A percentile compares a stretch with the other conserved stretches of the same genome.
phyloP scores from a whole-genome alignment of 208 protist species.

The Trypanosoma theileri region DNA sequence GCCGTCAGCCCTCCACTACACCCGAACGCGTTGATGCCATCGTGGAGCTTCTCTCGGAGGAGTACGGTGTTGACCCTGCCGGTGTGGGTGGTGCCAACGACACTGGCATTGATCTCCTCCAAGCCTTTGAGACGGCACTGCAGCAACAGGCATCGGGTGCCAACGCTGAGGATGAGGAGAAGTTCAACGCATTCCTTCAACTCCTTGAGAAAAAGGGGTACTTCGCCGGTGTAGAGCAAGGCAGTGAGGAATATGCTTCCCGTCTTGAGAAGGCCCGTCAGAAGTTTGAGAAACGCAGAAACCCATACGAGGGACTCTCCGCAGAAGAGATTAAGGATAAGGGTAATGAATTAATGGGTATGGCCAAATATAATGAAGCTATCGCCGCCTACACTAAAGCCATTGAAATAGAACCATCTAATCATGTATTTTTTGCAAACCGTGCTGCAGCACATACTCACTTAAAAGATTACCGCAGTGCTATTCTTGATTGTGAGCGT shows the following conservation, averaged over 20 bases:
- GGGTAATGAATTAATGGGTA: slow-evolving; percentile 90
- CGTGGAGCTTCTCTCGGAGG: slow-evolving; percentile 62
- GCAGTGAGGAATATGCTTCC: slow-evolving; percentile 71
- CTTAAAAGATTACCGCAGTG: slow-evolving; percentile 87
- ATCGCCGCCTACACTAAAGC: slow-evolving; percentile 93
- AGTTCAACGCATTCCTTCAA: slow-evolving; percentile 82
- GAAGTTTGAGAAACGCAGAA: slow-evolving; percentile 90
- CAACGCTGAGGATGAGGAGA: slow-evolving; percentile 76
- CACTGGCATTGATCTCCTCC: slow-evolving; percentile 63
- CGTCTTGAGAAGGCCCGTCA: slow-evolving; percentile 81
- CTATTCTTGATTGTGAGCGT: slow-evolving; percentile 89
- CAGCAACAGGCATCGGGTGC: slow-evolving; percentile 40
- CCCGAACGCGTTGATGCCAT: slow-evolving; percentile 46
- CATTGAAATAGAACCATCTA: slow-evolving; percentile 88
- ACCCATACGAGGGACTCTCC: slow-evolving; percentile 88
- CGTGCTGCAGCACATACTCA: slow-evolving; percentile 91
- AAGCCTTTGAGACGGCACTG: slow-evolving; percentile 55
- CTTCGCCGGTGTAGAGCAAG: slow-evolving; percentile 79
- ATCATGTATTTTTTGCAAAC: slow-evolving; percentile 91
- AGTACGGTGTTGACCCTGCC: slow-evolving; percentile 77
- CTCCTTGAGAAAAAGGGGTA: slow-evolving; percentile 91
- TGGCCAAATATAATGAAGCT: slow-evolving; percentile 92
- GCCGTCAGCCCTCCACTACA: slow-evolving; percentile 37
- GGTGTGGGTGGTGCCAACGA: slow-evolving; percentile 68
- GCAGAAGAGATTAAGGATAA: slow-evolving; percentile 93